Evolutionary conservation across 148 eudicot species (phyloP).

Genomic region (Simmondsia chinensis): DNA sequence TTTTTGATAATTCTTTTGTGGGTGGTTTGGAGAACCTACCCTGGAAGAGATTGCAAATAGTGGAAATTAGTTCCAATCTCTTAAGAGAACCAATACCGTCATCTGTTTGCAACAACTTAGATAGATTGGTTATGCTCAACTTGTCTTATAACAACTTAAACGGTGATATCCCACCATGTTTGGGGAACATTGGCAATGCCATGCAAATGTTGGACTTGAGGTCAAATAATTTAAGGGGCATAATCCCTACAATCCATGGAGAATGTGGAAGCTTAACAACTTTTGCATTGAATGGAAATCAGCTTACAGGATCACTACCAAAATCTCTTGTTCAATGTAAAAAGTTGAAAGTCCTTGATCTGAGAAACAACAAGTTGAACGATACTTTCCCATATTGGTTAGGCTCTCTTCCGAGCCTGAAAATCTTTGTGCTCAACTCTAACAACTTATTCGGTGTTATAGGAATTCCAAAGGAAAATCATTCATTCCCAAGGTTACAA

Average conservation of each 20-base stretch:
- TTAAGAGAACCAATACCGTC: constrained; percentile 19
- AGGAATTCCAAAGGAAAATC: not conserved
- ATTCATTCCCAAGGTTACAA: constrained; percentile 7
- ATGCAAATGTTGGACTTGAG: constrained; percentile 4
- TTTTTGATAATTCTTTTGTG: constrained; percentile 17
- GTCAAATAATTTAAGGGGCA: constrained; percentile 11
- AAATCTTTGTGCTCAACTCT: constrained; percentile 7
- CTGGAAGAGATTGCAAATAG: not conserved
- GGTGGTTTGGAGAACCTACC: constrained; percentile 13
- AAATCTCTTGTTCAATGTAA: constrained; percentile 3
- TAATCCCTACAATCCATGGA: constrained; percentile 5
- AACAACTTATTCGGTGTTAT: constrained; percentile 8
- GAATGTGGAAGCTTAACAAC: not conserved
- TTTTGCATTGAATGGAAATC: constrained; percentile 11
- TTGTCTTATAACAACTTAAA: constrained; percentile 11
- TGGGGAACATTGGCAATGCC: not conserved
- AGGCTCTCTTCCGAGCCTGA: constrained; percentile 6
- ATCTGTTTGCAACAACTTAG: constrained; percentile 25
- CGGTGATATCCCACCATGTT: constrained; percentile 16
- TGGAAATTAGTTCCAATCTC: constrained; percentile 26
- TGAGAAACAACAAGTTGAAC: constrained; percentile 9
- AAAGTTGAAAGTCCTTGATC: constrained; percentile 6
- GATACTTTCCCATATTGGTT: constrained; percentile 15
- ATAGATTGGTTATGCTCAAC: constrained; percentile 6
- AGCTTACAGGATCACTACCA: constrained; percentile 11